These are phyloP conservation scores for Vanrija sp. DNA, from an alignment of 1,284 basidiomycete species.

Conservation along the genomic window DNA sequence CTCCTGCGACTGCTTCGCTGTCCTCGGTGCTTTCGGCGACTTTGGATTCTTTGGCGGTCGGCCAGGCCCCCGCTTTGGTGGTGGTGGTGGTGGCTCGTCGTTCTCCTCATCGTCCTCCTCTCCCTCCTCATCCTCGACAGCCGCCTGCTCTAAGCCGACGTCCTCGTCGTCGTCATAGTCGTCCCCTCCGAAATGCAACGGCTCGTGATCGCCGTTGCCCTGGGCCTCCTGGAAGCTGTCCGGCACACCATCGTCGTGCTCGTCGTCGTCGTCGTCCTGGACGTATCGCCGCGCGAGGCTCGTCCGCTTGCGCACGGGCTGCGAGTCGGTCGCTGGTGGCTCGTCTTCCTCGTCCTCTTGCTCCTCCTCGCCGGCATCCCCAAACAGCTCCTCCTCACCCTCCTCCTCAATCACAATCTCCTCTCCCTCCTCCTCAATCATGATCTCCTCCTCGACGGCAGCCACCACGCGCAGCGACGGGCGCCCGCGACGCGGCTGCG, in stretches of 20 bases:
- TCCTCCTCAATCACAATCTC: neutral
- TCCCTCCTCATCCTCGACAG: slow-evolving; percentile 2
- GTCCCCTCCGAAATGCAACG: slow-evolving; percentile 6
- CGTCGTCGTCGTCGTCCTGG: slow-evolving; percentile 18
- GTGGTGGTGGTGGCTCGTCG: neutral
- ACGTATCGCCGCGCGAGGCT: neutral
- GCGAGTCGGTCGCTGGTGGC: slow-evolving; percentile 6
- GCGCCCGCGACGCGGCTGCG: too few relatives aligned
- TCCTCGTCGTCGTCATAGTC: neutral
- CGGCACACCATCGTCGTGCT: slow-evolving; percentile 12
- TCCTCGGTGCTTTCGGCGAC: neutral
- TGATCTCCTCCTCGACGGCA: neutral
- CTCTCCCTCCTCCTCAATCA: neutral
- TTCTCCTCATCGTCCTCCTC: slow-evolving; percentile 1
- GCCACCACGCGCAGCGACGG: neutral
- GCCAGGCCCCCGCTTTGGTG: neutral
- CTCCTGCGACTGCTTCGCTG: neutral
- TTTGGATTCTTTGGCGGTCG: slow-evolving; percentile 21
- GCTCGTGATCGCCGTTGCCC: neutral
- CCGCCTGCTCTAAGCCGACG: neutral
- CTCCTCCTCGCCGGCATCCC: neutral
- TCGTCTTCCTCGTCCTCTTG: slow-evolving; percentile 11
- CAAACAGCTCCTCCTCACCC: neutral
- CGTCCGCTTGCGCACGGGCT: neutral
- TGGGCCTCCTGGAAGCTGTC: slow-evolving; percentile 4